Percentiles rank a stretch among this genome's conserved stretches.
Conservation (phyloP, 2,329 filamentous ascomycete species). For the Trichoderma simmonsii region DNA sequence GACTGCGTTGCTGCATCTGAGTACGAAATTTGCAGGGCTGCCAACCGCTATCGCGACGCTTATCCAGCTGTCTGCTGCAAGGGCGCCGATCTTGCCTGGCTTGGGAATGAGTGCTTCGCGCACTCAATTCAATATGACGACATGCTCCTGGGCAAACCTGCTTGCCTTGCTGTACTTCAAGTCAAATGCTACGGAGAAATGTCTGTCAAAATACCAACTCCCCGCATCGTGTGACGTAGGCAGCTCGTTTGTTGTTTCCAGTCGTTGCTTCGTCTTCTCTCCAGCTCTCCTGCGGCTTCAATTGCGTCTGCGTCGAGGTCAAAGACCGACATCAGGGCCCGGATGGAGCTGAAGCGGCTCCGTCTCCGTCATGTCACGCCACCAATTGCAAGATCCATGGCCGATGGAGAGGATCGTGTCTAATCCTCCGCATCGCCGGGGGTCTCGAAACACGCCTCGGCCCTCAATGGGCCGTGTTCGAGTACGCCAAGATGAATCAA, state of each 20-base stretch:
- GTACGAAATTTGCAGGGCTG: neutral
- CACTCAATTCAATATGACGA: constrained; percentile 4
- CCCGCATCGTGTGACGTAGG: constrained; percentile 16
- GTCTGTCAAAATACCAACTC: neutral
- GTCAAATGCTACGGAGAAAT: neutral
- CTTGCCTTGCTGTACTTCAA: neutral
- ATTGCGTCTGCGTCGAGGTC: neutral
- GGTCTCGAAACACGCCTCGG: neutral
- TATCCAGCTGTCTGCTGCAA: constrained; percentile 8
- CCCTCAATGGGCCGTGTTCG: neutral
- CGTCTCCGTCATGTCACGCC: neutral
- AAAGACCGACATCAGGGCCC: neutral
- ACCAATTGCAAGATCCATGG: neutral
- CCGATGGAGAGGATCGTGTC: neutral
- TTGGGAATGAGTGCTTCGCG: neutral
- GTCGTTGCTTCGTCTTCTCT: neutral
- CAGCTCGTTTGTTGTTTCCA: neutral
- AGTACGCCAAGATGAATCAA: neutral
- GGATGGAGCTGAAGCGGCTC: neutral
- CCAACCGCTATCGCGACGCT: constrained; percentile 2
- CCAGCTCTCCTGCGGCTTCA: neutral
- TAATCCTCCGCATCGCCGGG: neutral
- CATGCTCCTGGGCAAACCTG: constrained; percentile 11
- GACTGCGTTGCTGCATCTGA: neutral
- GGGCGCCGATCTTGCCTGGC: constrained; percentile 15